phyloP scores from a whole-genome alignment of 495 filamentous ascomycete genomes.

The Penicillium canescens region DNA sequence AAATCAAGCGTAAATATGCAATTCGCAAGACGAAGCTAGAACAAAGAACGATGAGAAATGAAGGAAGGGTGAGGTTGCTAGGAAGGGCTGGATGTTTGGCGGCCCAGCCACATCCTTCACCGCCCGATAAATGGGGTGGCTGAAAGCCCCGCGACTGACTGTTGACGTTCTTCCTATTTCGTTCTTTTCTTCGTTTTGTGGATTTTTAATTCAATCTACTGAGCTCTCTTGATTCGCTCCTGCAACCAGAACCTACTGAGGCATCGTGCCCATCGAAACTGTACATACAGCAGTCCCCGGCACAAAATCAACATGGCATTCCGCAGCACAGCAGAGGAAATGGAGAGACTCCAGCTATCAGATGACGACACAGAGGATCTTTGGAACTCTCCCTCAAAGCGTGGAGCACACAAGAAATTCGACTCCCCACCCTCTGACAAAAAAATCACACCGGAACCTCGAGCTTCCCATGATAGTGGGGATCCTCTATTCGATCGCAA shows the following conservation, averaged over 20 bases:
- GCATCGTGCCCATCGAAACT: background rate
- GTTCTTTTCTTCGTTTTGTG: conserved; percentile 6
- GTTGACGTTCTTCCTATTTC: conserved; percentile 18
- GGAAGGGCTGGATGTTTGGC: conserved; percentile 21
- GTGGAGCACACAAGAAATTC: conserved; percentile 23
- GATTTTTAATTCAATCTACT: background rate
- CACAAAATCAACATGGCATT: conserved; percentile 25
- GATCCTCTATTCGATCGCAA: conserved; percentile 63
- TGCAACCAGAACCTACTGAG: background rate
- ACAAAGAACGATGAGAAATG: conserved; percentile 7
- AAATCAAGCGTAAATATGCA: background rate
- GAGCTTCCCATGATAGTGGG: conserved; percentile 38
- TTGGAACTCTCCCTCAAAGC: conserved; percentile 69
- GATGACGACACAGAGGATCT: conserved; percentile 69
- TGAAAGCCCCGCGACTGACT: conserved; percentile 21
- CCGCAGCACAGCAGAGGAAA: conserved; percentile 43
- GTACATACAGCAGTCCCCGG: conserved; percentile 2
- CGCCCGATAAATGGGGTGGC: conserved; percentile 16
- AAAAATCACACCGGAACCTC: conserved; percentile 41
- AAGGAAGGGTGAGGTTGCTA: conserved; percentile 24
- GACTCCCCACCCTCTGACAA: conserved; percentile 21
- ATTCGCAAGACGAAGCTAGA: conserved; percentile 2
- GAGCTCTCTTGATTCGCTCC: too few species aligned
- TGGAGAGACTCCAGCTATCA: conserved; percentile 54
- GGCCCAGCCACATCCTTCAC: conserved; percentile 22